phyloP scores from a whole-genome alignment of 768 basidiomycete genomes.

The Xerocomus brunneocitrinus region DNA sequence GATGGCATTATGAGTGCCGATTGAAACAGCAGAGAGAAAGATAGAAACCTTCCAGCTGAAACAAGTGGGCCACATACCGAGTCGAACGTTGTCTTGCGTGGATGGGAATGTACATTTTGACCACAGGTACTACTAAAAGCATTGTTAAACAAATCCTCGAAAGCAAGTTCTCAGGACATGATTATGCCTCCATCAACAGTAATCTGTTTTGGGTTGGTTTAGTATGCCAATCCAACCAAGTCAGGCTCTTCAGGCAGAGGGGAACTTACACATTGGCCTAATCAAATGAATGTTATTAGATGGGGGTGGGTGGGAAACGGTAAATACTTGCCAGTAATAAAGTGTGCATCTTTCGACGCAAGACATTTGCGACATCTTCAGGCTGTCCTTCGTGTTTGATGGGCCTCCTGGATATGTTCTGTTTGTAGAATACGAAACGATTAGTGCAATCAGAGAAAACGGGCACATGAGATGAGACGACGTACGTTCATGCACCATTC shows the following conservation, averaged over 20 bases:
- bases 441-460: background rate
- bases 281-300: background rate
- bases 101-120: background rate
- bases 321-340: background rate
- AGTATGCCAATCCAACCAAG: background rate
- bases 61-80: too few relatives aligned
- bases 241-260: too few relatives aligned
- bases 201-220: background rate
- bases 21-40: too few relatives aligned
- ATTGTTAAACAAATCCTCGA: background rate
- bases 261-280: background rate
- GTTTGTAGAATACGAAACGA: background rate
- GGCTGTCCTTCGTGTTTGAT: slow-evolving; percentile 21
- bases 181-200: background rate
- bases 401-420: background rate
- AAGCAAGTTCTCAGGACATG: background rate
- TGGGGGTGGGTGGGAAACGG: too few relatives aligned
- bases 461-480: background rate
- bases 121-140: background rate
- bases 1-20: too few relatives aligned
- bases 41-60: too few relatives aligned
- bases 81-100: too few relatives aligned
- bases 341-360: slow-evolving; percentile 34
- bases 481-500: slow-evolving; percentile 1
- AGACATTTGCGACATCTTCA: slow-evolving; percentile 34